Base-by-base conservation (phyloP, 2,329 filamentous ascomycete species). In the Dactylellina sp. region DNA sequence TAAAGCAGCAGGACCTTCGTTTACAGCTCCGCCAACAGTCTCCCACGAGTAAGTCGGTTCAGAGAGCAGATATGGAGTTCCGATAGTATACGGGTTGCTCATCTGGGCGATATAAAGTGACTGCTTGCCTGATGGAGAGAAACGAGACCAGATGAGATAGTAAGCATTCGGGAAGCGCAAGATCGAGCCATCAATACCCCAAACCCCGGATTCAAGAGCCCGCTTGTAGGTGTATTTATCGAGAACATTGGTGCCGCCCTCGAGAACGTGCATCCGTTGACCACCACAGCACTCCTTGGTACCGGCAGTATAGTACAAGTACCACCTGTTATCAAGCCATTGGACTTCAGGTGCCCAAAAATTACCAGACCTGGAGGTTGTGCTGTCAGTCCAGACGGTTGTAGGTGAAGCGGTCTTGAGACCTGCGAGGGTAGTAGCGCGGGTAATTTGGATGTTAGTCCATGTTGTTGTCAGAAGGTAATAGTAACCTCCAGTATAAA, bases 391-490 rank as follows among this genome's bases (percentile, higher is more conserved):
- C 80, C 84, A 88, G 25, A 88, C 84, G 1, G 78, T 79, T 75
- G 85, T 86, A 18, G 82, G 83, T 39, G 83, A 81, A 0, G 83
- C 85, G 0, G 82, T 84, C 80, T 86, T 86, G n/a, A 88, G 79
- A 0, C 85, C 86, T 32, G 84, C 83, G 3, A 88, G 79, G 0
- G 85, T 88, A 7, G 80, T 85, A 0, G 86, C 83, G 0, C 85
- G 81, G 0, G 85, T 83, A n/a, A 88, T 82, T 75, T 85, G 81
- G 11, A 89, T 80, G 72, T 88, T 81, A 1, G 80, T 83, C 85
- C 85, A 88, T 24, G 84, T 85, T 0, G 85, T 87, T 0, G 85
- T 85, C 76, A 86, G 83, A 25, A 88, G 80, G 75, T 87, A 87
- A 79, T 87, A 88, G 76, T 84, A 87, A 0, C 85, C 85, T 9